Base-by-base conservation (phyloP, 106 monocot genomes). In the Phalaenopsis equestris region DNA sequence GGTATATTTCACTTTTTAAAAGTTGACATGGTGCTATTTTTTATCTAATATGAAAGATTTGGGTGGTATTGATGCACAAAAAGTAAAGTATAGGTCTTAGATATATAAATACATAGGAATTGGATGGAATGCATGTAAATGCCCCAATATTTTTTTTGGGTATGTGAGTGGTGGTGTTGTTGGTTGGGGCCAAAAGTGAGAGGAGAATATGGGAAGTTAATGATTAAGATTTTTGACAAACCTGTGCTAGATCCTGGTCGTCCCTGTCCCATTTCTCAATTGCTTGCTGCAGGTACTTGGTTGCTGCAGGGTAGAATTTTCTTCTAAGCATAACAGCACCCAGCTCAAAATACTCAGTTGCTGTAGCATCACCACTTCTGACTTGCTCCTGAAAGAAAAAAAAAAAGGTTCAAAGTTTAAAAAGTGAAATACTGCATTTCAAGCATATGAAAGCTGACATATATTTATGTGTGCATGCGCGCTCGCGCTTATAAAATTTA, bases 241-340 rank as follows among this genome's bases (percentile, higher is more conserved):
- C 96, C 96, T 96, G 96, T 67, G 96, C 93, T 14, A 96, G 85
- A 82, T 96, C 96, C 78, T 91, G 91, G 76, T 93, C 91, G 79
- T 96, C 96, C 82, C 88, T 84, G 81, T 96, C 96, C 96, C 96
- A 96, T 79, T 90, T 96, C 12, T 92, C 88, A 77, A 96, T 90
- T 76, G 96, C 96, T 85, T 96, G 90, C 75, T 82, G 84, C 78
- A 96, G 79, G 81, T 96, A 96, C 85, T 96, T 96, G 23, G 82
- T 94, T 81, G 96, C 96, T 1, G 96, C 96, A 41, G 96, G 96
- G 83, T 96, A 96, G 68, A 96, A 86, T 83, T 96, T 96, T 82
- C 96, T 91, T 79, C 96, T 80, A 43, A 96, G 80, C 96, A 96
- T 96, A 65, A 96, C 93, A 49, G 96, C 93, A 79, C 96, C 93